Percentiles rank a stretch among this genome's conserved stretches.
Evolutionary conservation across 495 filamentous ascomycete genomes (phyloP).

Genomic region (Geoglossum glabrum): DNA sequence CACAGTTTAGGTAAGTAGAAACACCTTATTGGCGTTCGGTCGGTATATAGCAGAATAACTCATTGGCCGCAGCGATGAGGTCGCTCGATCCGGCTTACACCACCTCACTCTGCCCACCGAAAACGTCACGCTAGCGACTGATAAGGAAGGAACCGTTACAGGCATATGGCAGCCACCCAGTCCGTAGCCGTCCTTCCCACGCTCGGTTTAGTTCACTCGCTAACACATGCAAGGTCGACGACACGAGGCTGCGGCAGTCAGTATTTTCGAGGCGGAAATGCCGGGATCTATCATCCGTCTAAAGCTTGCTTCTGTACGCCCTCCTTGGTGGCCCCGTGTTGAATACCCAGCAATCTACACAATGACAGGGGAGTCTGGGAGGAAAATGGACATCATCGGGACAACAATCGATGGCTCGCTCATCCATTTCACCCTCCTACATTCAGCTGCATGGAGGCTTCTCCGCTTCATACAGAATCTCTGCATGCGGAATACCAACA

Average conservation of each 20-base stretch:
- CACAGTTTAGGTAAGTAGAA: conserved; percentile 4
- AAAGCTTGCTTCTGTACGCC: conserved; percentile 22
- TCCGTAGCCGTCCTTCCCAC: not conserved
- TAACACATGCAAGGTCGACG: not conserved
- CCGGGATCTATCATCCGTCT: conserved; percentile 29
- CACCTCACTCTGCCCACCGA: conserved; percentile 5
- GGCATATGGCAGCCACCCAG: conserved; percentile 25
- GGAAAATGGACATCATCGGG: conserved; percentile 32
- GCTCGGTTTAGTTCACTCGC: not conserved
- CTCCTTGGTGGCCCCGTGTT: conserved; percentile 19
- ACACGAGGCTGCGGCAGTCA: conserved; percentile 16
- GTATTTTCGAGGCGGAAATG: conserved; percentile 31
- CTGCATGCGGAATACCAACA: not conserved
- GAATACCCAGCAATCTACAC: conserved; percentile 14
- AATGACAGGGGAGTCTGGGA: conserved; percentile 11
- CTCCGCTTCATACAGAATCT: conserved; percentile 43
- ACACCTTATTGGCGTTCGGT: not conserved
- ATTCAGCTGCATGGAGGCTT: conserved; percentile 33
- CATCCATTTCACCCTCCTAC: conserved; percentile 36
- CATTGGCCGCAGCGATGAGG: conserved; percentile 1
- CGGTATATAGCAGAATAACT: not conserved
- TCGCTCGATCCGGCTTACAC: not conserved
- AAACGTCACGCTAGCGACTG: conserved; percentile 19
- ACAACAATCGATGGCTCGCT: conserved; percentile 45
- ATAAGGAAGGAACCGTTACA: conserved; percentile 25